Evolutionary conservation across 2,329 filamentous ascomycete genomes (phyloP).

Genomic region (Stachybotrys elegans): DNA sequence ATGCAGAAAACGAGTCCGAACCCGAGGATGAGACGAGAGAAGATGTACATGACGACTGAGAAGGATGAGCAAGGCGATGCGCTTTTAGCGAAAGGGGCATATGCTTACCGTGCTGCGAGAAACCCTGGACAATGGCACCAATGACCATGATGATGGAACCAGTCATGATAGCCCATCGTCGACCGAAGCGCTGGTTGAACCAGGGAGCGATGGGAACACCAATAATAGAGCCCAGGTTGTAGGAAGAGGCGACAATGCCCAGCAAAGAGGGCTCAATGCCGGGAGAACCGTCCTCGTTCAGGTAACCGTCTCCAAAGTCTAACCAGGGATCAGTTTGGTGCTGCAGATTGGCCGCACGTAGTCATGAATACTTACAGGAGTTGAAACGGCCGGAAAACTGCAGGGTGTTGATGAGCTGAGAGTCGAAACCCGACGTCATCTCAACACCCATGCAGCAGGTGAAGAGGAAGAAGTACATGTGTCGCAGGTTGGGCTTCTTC

Average conservation of each 20-base stretch:
- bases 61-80: neutral
- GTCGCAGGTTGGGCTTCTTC: constrained; percentile 47
- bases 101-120: constrained; percentile 33
- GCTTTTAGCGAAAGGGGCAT: neutral
- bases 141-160: constrained; percentile 50
- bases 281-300: constrained; percentile 11
- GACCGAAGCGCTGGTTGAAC: constrained; percentile 40
- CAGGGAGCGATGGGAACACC: constrained; percentile 48
- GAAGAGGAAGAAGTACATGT: constrained; percentile 46
- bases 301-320: constrained; percentile 10
- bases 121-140: constrained; percentile 51
- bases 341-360: neutral
- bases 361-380: constrained; percentile 21
- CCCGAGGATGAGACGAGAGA: constrained; percentile 55
- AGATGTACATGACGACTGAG: constrained; percentile 53
- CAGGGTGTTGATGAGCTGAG: constrained; percentile 35
- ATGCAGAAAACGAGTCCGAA: constrained; percentile 58
- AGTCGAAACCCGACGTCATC: constrained; percentile 53
- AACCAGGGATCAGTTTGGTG: neutral
- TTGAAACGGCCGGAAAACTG: constrained; percentile 33
- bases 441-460: constrained; percentile 52
- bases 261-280: constrained; percentile 24
- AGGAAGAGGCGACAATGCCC: constrained; percentile 49
- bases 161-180: constrained; percentile 47
- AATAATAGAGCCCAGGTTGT: constrained; percentile 50